Evolutionary conservation across 345 rosid species (phyloP).

Genomic region (Kandelia obovata): DNA sequence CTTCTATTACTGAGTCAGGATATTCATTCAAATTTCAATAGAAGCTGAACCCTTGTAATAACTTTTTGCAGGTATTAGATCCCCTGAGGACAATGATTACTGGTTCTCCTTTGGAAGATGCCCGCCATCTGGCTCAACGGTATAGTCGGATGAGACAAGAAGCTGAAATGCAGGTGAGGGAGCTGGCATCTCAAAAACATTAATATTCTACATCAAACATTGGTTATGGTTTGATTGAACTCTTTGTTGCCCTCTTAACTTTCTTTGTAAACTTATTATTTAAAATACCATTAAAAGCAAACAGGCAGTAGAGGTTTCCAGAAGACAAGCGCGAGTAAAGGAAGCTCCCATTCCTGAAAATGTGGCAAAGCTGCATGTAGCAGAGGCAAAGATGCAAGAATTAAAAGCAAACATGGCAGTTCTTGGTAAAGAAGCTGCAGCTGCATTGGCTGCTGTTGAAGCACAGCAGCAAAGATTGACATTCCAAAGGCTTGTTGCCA

Average conservation of each 20-base stretch:
- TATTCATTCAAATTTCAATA: too few relatives aligned
- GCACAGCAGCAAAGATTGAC: conserved; percentile 88
- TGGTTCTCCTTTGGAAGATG: conserved; percentile 84
- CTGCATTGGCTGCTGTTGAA: conserved; percentile 95
- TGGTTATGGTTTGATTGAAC: conserved; percentile 2
- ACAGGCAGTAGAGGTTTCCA: conserved; percentile 78
- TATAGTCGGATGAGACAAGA: conserved; percentile 99
- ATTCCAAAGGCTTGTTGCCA: conserved; percentile 87
- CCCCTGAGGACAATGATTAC: conserved; percentile 82
- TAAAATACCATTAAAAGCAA: conserved; percentile 25
- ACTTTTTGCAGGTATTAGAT: conserved; percentile 59
- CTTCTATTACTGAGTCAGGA: too few relatives aligned
- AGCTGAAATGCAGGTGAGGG: conserved; percentile 81
- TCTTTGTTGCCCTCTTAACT: conserved; percentile 1
- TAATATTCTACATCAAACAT: conserved; percentile 1
- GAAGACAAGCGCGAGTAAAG: conserved; percentile 71
- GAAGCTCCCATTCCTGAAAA: conserved; percentile 90
- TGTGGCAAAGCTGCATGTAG: conserved; percentile 81
- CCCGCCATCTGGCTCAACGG: conserved; percentile 97
- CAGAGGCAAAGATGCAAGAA: conserved; percentile 83
- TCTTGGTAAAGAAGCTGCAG: conserved; percentile 93
- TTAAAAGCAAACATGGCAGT: conserved; percentile 87
- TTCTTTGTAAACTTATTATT: conserved; percentile 25
- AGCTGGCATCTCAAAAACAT: conserved; percentile 1
- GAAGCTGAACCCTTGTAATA: neutral